Evolutionary conservation across 148 eudicot genomes (phyloP), one percentile per base, ranked within the genome.

Genomic region (Rhododendron griersonianum): DNA sequence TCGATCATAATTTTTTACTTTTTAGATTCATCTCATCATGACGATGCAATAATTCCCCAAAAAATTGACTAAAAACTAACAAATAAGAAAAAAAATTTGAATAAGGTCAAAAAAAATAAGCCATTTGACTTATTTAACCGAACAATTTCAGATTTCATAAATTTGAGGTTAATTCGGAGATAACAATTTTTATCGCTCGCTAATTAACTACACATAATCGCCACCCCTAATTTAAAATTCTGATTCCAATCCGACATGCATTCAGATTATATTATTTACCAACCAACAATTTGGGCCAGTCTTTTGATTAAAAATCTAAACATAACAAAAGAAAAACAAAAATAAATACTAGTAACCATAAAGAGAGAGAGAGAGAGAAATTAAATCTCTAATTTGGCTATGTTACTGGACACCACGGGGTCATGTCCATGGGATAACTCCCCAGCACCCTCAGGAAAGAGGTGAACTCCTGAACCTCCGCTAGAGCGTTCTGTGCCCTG

Each of bases 401-500:
- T 39, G 14, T 45, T 47, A 2, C 45, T 39, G 93, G 98, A 18
- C 87, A 88, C 98, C 98, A 97, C 6, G 99, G 99, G 14, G 98
- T 89, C 98, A 96, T 95, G 61, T 96, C 99, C 98, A 95, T 96
- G n/a, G 99, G 99, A 82, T 96, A 96, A 78, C 99, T 96, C 2
- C 99, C 99, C 89, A 96, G 80, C 67, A 96, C 99, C 92, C 98
- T 87, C 87, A 96, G 81, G 86, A 95, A 97, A 7, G 98, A 92
- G 0, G 99, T 97, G 89, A 94, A 97, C 86, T 97, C 99, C 81
- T 96, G 99, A 35, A 96, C 98, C 88, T 96, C 99, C 0, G 98
- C 92, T 0, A 96, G 89, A 5, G 99, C 99, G 79, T 96, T 96
- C 86, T 96, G 99, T 0, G 99, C 98, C 77, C 99, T 89, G 15